Percentiles rank a stretch among this genome's conserved stretches.
phyloP scores from a whole-genome alignment of 495 filamentous ascomycete genomes.

The Penicillium verhagenii region DNA sequence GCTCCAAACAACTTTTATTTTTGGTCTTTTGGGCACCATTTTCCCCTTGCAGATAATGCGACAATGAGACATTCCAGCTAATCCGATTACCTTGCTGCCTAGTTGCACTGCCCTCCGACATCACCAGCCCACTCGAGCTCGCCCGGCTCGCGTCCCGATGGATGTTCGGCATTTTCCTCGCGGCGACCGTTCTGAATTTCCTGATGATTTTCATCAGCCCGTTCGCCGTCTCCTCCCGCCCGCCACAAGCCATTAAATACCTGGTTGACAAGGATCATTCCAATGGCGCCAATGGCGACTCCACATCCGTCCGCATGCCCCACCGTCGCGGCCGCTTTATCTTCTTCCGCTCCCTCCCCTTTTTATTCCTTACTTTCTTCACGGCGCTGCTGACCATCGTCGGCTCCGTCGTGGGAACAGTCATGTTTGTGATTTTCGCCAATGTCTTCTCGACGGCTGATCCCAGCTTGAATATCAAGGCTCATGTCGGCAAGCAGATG shows the following conservation, averaged over 20 bases:
- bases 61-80: neutral
- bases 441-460: slow-evolving; percentile 61
- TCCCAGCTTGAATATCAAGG: slow-evolving; percentile 71
- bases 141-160: slow-evolving; percentile 75
- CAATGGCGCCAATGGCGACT: slow-evolving; percentile 11
- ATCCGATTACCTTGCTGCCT: neutral
- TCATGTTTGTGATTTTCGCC: slow-evolving; percentile 76
- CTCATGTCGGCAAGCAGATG: slow-evolving; percentile 70
- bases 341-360: slow-evolving; percentile 47
- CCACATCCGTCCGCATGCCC: slow-evolving; percentile 18
- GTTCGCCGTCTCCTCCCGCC: slow-evolving; percentile 53
- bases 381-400: slow-evolving; percentile 64
- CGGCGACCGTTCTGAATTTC: slow-evolving; percentile 63
- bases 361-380: slow-evolving; percentile 60
- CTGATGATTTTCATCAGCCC: slow-evolving; percentile 65
- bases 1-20: too few relatives aligned
- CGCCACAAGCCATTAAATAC: slow-evolving; percentile 39
- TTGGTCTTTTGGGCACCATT: too few relatives aligned
- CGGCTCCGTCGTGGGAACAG: slow-evolving; percentile 71
- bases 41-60: too few relatives aligned
- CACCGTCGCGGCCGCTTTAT: slow-evolving; percentile 50
- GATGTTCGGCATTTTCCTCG: slow-evolving; percentile 89
- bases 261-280: neutral
- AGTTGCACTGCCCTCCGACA: slow-evolving; percentile 75
- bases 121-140: slow-evolving; percentile 69